A percentile compares a stretch with the other conserved stretches of the same genome.
phyloP scores from a whole-genome alignment of 148 eudicot genomes.

The Arbutus unedo region DNA sequence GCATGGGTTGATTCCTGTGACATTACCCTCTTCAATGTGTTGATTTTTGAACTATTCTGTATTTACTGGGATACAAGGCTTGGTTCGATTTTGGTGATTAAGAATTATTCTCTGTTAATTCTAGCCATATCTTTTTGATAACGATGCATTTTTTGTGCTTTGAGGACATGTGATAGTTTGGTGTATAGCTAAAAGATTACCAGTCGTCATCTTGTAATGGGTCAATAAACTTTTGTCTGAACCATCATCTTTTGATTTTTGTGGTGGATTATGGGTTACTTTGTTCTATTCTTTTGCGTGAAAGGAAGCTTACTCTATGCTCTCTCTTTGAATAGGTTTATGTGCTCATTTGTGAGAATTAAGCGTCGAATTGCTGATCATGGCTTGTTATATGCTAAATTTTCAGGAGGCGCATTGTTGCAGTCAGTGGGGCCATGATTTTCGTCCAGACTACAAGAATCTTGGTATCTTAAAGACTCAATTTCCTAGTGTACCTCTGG shows the following conservation, averaged over 20 bases:
- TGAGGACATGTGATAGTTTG: not conserved
- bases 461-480: slow-evolving; percentile 98
- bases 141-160: not conserved
- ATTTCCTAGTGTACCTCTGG: slow-evolving; percentile 82
- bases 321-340: not conserved
- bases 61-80: not conserved
- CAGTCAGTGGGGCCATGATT: slow-evolving; percentile 99
- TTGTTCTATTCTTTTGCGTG: not conserved
- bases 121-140: not conserved
- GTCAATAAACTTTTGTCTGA: not conserved
- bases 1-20: not conserved
- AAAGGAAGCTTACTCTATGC: not conserved
- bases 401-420: slow-evolving; percentile 98
- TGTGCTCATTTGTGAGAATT: not conserved
- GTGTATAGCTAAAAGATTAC: not conserved
- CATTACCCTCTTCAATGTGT: not conserved
- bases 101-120: not conserved
- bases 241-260: not conserved
- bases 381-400: slow-evolving; percentile 10
- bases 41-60: not conserved
- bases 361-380: not conserved
- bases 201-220: not conserved
- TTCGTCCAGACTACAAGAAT: slow-evolving; percentile 98
- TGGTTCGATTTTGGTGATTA: not conserved
- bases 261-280: not conserved